phyloP scores from a whole-genome alignment of 1,284 basidiomycete genomes.

The Ceratobasidium sp. region DNA sequence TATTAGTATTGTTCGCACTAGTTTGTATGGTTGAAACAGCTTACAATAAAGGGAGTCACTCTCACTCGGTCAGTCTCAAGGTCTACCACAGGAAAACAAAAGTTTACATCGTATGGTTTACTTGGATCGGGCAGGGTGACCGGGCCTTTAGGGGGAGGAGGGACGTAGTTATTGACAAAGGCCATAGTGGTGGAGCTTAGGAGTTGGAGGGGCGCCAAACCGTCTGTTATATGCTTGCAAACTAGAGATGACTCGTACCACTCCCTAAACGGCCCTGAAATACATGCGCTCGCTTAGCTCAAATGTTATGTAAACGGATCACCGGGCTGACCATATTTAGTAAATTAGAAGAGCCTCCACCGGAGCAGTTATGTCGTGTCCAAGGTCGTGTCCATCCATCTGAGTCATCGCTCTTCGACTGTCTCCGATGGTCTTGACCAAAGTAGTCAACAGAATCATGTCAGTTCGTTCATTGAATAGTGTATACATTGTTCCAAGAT shows the following conservation, averaged over 20 bases:
- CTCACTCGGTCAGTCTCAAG: conserved; percentile 42
- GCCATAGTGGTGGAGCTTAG: neutral
- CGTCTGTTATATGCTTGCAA: no score
- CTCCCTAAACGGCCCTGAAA: no score
- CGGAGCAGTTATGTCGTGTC: no score
- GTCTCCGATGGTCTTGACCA: no score
- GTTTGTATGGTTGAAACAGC: neutral
- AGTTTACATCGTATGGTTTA: conserved; percentile 36
- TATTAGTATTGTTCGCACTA: conserved; percentile 7
- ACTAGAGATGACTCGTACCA: neutral
- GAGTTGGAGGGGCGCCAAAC: neutral
- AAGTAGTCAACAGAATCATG: no score
- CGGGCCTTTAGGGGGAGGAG: neutral
- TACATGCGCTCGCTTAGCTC: neutral
- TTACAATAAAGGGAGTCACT: conserved; percentile 43
- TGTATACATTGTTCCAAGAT: no score
- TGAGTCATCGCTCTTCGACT: no score
- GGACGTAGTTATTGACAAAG: conserved; percentile 27
- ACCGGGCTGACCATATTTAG: no score
- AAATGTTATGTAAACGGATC: no score
- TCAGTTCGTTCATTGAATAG: no score
- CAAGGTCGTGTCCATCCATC: no score
- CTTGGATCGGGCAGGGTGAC: conserved; percentile 19
- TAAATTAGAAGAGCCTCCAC: no score
- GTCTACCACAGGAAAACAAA: conserved; percentile 41